Evolutionary conservation across 305 asterid species (phyloP), one percentile per base, ranked within the genome.

Genomic region (Plantago rigida): DNA sequence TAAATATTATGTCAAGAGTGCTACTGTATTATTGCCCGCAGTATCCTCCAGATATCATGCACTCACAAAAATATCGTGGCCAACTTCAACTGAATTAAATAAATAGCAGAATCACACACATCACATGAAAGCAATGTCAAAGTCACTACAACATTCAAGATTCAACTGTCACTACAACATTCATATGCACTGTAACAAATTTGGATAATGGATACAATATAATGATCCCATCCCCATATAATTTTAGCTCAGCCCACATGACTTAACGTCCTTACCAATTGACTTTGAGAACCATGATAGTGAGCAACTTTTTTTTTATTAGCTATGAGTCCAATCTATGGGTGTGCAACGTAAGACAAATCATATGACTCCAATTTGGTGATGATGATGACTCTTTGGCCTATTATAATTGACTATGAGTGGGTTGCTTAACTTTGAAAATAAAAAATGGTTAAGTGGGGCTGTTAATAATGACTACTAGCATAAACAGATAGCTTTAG

Each of bases 91-190:
- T 17, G 17, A 3, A 12, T 5, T 10, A 44, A 44, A 9, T 15
- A 59, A 22, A 13, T 22, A n/a, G 31, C 39, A 59, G 9, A 9
- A 59, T 58, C 51, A 58, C 63, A 58, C 50, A 24, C 48, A 58
- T 58, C 19, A 41, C 48, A 58, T 58, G 62, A 34, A 12, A 50
- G 47, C 45, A 31, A 56, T 31, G 42, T 14, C 49, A 8, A 13
- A 14, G 49, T 58, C 63, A 42, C 26, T 15, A 1, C 46, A 11
- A 41, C 9, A 8, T 41, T 41, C 46, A 41, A 41, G 46, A 41
- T 41, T 41, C 46, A 41, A 1, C 46, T 9, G 9, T 36, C 42
- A 36, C 42, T 36, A 0, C 42, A 22, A 22, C 26, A 41, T 41
- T 41, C 9, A 9, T 41, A 8, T 36, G 44, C 10, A 5, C 1